Base-by-base conservation (phyloP, 768 basidiomycete genomes). In the Termitomyces sp. region DNA sequence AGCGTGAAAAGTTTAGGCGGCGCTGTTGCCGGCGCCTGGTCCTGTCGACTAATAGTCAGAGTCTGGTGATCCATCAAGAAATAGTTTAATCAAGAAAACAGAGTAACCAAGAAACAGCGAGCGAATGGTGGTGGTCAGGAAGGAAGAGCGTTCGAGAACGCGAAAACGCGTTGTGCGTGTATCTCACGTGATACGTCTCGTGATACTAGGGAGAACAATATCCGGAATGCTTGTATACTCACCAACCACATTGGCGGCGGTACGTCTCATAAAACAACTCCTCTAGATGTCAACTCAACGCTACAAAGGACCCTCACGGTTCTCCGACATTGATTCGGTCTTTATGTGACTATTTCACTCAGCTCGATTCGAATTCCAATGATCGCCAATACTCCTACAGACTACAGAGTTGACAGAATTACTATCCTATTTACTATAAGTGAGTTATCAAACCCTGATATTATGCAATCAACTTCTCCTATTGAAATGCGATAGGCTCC, bases 1-100 rank as follows among this genome's bases (percentile, higher is more conserved):
- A 65, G 49, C 3, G 64, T 57, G 54, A 65, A 62, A 20, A 53
- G 28, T 50, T 61, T 63, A 1, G 57, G 54, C 38, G 50, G 49
- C 10, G 26, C 35, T 30, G 36, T 14, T n/a, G 23, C 47, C 2
- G 41, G 35, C 20, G 44, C 46, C 52, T 56, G 26, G 30, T 57
- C 51, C 44, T 23, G 50, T 14, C 38, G 59, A 32, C 36, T 16
- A 40, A 48, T 49, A 6, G 40, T 58, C 43, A 41, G 3, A 14
- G n/a, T 36, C 14, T n/a, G 12, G 6, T 28, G 18, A 20, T 51
- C 43, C 57, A 56, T 56, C 44, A 43, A 44, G 41, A 55, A 44
- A 18, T 5, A 2, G 28, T 38, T 23, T 16, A 48, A 56, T 9
- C 46, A 49, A 56, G 47, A 56, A 56, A 48, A 5, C 14, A 7